Evolutionary conservation across 768 basidiomycete species (phyloP).

Genomic region (Chlorophyllum brunneum): DNA sequence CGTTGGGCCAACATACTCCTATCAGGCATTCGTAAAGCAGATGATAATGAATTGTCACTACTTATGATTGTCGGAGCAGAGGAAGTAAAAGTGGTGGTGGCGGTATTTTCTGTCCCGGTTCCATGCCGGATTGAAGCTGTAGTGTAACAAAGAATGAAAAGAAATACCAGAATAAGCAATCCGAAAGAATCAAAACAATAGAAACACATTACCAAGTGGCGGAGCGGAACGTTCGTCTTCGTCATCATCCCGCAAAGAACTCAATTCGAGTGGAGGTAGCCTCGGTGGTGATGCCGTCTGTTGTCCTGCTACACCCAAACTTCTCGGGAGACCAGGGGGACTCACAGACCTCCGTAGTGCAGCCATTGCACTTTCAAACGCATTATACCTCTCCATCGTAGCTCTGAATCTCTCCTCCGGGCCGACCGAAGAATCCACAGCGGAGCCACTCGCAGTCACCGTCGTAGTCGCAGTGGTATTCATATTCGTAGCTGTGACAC

Average conservation of each 20-base stretch:
- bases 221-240: neutral
- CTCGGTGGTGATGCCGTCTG: constrained; percentile 10
- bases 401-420: constrained; percentile 4
- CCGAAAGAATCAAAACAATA: neutral
- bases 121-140: neutral
- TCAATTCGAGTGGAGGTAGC: constrained; percentile 10
- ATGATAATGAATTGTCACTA: neutral
- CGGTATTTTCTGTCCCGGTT: no score
- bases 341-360: constrained; percentile 6
- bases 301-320: neutral
- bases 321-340: neutral
- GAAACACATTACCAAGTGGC: neutral
- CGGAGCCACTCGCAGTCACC: neutral
- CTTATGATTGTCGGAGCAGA: no score
- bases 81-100: no score
- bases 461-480: neutral
- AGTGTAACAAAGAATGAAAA: neutral
- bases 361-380: constrained; percentile 9
- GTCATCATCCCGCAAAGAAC: neutral
- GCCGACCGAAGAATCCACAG: neutral
- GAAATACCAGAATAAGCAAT: neutral
- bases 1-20: neutral
- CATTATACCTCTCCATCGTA: constrained; percentile 10
- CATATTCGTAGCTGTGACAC: neutral
- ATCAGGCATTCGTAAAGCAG: neutral